Evolutionary conservation across 768 basidiomycete species (phyloP).

Genomic region (Trichaptum fuscoviolaceum): DNA sequence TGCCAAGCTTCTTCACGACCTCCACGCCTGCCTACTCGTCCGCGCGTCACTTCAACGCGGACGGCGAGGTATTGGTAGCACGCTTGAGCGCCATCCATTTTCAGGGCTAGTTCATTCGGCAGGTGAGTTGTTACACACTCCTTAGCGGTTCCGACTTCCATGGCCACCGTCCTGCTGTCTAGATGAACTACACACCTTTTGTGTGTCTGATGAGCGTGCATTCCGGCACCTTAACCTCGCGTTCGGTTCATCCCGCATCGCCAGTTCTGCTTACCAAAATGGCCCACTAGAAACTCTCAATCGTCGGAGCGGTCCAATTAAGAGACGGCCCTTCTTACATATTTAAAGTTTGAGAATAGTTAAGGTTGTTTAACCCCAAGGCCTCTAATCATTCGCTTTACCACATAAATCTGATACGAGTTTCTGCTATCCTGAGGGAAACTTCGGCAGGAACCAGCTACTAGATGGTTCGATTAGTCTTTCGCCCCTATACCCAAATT

Average conservation of each 20-base stretch:
- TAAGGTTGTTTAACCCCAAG: slow-evolving; percentile 86
- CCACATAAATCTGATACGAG: slow-evolving; percentile 52
- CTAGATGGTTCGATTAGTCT: slow-evolving; percentile 95
- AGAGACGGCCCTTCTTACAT: no score
- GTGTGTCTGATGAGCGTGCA: no score
- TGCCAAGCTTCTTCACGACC: slow-evolving; percentile 78
- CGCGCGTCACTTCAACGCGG: no score
- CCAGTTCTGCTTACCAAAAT: slow-evolving; percentile 72
- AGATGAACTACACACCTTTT: no score
- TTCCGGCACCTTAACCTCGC: slow-evolving; percentile 31
- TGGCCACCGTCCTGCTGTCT: no score
- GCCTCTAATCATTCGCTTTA: slow-evolving; percentile 91
- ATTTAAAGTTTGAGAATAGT: slow-evolving; percentile 75
- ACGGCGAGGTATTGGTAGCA: slow-evolving; percentile 84
- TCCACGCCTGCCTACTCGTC: slow-evolving; percentile 76
- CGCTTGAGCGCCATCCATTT: slow-evolving; percentile 88
- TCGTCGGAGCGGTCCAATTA: slow-evolving; percentile 44
- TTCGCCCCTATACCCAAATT: slow-evolving; percentile 96
- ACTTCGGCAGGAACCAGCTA: slow-evolving; percentile 94
- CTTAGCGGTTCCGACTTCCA: no score
- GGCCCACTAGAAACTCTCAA: slow-evolving; percentile 70
- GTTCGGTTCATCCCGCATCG: slow-evolving; percentile 66
- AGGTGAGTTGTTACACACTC: no score
- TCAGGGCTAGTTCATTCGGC: slow-evolving; percentile 88
- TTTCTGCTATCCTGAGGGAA: slow-evolving; percentile 65